These are phyloP conservation scores for Chytriomyces sp. DNA, from an alignment of 192 early-diverging fungal genomes.

Conservation along the genomic window DNA sequence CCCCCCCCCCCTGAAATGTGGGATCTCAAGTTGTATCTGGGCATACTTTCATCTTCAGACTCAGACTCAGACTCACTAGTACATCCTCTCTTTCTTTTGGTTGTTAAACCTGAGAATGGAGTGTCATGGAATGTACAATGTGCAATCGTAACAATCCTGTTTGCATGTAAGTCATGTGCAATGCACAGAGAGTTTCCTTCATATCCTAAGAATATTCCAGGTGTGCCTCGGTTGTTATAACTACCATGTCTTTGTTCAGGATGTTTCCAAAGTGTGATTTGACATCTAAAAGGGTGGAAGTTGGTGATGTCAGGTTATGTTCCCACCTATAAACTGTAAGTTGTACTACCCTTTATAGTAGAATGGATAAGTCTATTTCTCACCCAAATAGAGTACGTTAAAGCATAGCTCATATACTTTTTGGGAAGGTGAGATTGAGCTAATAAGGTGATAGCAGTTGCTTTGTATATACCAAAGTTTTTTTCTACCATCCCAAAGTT, in stretches of 20 bases:
- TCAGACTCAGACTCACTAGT: too few relatives aligned
- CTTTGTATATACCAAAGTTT: not conserved
- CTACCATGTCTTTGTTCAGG: not conserved
- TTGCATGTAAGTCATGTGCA: too few relatives aligned
- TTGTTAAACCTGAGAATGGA: too few relatives aligned
- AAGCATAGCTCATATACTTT: not conserved
- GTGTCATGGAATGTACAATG: too few relatives aligned
- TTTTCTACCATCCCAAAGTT: too few relatives aligned
- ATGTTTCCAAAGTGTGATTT: not conserved
- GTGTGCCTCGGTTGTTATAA: not conserved
- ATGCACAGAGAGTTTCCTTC: not conserved
- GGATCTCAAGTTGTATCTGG: too few relatives aligned
- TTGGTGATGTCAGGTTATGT: not conserved
- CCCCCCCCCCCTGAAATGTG: too few relatives aligned
- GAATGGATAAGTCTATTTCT: not conserved
- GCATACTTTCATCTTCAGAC: too few relatives aligned
- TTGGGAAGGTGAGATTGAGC: not conserved
- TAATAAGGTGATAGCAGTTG: not conserved
- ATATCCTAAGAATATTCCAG: not conserved
- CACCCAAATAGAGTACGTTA: not conserved
- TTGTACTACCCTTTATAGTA: not conserved
- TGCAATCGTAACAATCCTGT: too few relatives aligned
- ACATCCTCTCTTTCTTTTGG: too few relatives aligned
- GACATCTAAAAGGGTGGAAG: not conserved
- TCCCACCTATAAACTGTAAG: not conserved